Conservation (phyloP, 495 filamentous ascomycete genomes). For the Aspergillus campestris region DNA sequence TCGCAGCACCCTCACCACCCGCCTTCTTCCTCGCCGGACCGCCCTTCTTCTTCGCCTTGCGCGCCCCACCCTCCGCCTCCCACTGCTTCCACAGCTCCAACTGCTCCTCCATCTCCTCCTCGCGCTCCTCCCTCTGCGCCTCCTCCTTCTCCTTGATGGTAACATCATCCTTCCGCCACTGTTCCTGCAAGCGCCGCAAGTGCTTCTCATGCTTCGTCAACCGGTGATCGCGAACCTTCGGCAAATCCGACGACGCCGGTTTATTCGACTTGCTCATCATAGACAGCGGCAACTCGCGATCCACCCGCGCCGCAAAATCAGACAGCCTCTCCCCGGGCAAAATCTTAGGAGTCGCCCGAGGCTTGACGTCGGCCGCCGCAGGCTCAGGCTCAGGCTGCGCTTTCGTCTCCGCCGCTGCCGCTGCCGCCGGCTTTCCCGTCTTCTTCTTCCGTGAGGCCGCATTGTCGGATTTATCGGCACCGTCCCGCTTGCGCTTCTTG, state of each 20-base stretch:
- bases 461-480: slow-evolving; percentile 7
- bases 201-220: slow-evolving; percentile 75
- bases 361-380: background rate
- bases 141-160: slow-evolving; percentile 56
- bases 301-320: slow-evolving; percentile 77
- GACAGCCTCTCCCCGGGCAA: slow-evolving; percentile 71
- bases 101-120: slow-evolving; percentile 43
- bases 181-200: slow-evolving; percentile 69
- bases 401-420: slow-evolving; percentile 3
- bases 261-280: slow-evolving; percentile 40
- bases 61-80: slow-evolving; percentile 36
- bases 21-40: slow-evolving; percentile 32
- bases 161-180: slow-evolving; percentile 72
- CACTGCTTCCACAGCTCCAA: slow-evolving; percentile 41
- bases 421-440: slow-evolving; percentile 5
- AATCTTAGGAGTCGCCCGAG: slow-evolving; percentile 51
- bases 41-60: slow-evolving; percentile 52
- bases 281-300: slow-evolving; percentile 71
- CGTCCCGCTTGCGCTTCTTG: slow-evolving; percentile 41
- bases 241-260: slow-evolving; percentile 14
- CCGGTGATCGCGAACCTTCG: slow-evolving; percentile 45
- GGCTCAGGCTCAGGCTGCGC: slow-evolving; percentile 1
- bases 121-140: slow-evolving; percentile 53
- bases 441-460: slow-evolving; percentile 7
- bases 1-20: slow-evolving; percentile 26